Conservation (phyloP, 164 flowering plant genomes). For the Stephania yunnanensis region DNA sequence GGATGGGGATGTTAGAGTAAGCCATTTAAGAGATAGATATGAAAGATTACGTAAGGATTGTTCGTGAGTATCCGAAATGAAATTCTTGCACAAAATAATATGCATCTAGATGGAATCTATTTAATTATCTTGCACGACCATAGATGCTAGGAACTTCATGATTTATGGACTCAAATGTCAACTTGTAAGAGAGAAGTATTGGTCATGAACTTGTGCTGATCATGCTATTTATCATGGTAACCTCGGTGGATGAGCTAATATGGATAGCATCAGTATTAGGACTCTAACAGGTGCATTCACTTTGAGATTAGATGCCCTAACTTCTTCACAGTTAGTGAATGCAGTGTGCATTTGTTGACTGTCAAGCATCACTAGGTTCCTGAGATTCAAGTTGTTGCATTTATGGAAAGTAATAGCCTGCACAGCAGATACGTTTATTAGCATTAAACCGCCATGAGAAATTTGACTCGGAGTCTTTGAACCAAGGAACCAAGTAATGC, state of each 20-base stretch:
- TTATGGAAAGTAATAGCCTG: slow-evolving; percentile 89
- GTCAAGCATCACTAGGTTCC: slow-evolving; percentile 38
- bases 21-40: no score
- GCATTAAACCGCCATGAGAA: no score
- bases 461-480: no score
- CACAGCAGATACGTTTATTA: slow-evolving; percentile 7
- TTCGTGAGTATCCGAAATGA: neutral
- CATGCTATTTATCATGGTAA: slow-evolving; percentile 42
- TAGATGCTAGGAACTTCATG: neutral
- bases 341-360: slow-evolving; percentile 91
- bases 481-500: no score
- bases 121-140: no score
- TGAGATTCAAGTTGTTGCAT: slow-evolving; percentile 61
- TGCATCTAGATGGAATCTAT: neutral
- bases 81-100: neutral
- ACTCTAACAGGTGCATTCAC: slow-evolving; percentile 65
- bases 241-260: slow-evolving; percentile 57
- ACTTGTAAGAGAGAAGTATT: neutral
- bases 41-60: no score
- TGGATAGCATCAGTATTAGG: slow-evolving; percentile 98
- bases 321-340: slow-evolving; percentile 52
- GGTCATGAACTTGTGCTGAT: slow-evolving; percentile 59
- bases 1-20: no score
- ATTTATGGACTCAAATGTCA: slow-evolving; percentile 4
- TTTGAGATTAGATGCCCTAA: slow-evolving; percentile 42